These are phyloP conservation scores for Suhomyces ambrosiae DNA, from an alignment of 1,139 yeast genomes.

Conservation along the genomic window DNA sequence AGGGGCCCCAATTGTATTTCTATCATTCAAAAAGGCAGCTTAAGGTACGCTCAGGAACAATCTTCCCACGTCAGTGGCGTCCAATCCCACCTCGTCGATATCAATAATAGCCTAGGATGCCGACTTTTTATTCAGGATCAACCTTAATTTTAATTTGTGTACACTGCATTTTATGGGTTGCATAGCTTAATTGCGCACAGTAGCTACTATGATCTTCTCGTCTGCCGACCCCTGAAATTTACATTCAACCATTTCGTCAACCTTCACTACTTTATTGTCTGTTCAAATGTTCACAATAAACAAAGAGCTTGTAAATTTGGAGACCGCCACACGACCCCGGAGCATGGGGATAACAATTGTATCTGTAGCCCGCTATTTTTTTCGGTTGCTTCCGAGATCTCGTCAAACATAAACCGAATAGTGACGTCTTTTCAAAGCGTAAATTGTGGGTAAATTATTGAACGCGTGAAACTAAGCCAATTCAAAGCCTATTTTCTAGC, in stretches of 20 bases:
- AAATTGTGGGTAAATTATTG: not conserved
- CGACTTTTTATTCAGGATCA: not conserved
- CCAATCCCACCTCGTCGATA: too few relatives aligned
- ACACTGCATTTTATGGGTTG: not conserved
- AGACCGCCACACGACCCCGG: not conserved
- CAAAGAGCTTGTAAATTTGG: not conserved
- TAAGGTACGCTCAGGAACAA: not conserved
- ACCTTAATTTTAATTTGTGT: not conserved
- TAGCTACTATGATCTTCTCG: not conserved
- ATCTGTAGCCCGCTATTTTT: not conserved
- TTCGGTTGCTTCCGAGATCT: not conserved
- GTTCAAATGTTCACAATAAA: too few relatives aligned
- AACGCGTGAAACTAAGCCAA: not conserved
- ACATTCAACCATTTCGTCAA: constrained; percentile 9
- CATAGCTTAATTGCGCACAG: not conserved
- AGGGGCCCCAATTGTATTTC: not conserved
- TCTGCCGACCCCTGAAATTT: constrained; percentile 5
- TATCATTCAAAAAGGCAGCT: not conserved
- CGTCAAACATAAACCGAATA: not conserved
- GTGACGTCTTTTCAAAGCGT: not conserved
- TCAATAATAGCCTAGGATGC: too few relatives aligned
- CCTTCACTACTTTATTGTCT: constrained; percentile 11
- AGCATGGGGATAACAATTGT: not conserved
- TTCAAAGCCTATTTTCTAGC: too few relatives aligned
- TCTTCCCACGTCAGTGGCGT: too few relatives aligned